Conservation (phyloP, 208 protist genomes). For the Entamoeba histolytica region DNA sequence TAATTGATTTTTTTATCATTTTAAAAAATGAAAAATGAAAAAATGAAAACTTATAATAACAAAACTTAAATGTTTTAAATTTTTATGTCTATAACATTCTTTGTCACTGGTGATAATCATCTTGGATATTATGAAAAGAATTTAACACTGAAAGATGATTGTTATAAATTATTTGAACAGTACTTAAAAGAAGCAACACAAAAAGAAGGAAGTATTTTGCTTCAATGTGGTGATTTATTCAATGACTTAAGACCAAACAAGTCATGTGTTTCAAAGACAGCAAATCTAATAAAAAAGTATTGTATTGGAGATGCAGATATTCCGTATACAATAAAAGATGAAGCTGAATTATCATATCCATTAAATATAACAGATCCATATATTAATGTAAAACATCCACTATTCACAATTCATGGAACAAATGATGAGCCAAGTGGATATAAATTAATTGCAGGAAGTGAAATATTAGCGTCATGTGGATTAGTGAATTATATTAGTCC, state of each 20-base stretch:
- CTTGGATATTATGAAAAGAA: conserved; percentile 74
- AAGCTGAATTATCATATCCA: neutral
- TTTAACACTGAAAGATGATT: conserved; percentile 75
- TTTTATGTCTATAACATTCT: neutral
- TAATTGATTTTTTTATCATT: no score
- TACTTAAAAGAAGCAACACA: conserved; percentile 59
- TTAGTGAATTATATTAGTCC: conserved; percentile 3
- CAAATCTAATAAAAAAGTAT: neutral
- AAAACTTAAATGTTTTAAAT: no score
- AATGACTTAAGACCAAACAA: conserved; percentile 1
- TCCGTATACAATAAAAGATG: neutral
- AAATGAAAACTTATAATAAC: no score
- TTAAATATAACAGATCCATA: neutral
- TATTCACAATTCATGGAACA: conserved; percentile 8
- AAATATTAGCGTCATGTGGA: neutral
- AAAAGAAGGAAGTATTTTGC: conserved; percentile 25
- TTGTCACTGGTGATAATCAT: conserved; percentile 79
- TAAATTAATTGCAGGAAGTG: neutral
- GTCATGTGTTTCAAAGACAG: neutral
- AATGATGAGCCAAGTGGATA: conserved; percentile 4
- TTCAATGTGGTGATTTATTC: conserved; percentile 11
- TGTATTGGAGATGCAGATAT: neutral
- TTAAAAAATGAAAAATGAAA: no score
- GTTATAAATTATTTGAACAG: conserved; percentile 87
- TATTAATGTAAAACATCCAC: conserved; percentile 7